Percentiles rank a stretch among this genome's conserved stretches.
Conservation (phyloP, 2,329 filamentous ascomycete genomes). For the Chaetomium sp. region DNA sequence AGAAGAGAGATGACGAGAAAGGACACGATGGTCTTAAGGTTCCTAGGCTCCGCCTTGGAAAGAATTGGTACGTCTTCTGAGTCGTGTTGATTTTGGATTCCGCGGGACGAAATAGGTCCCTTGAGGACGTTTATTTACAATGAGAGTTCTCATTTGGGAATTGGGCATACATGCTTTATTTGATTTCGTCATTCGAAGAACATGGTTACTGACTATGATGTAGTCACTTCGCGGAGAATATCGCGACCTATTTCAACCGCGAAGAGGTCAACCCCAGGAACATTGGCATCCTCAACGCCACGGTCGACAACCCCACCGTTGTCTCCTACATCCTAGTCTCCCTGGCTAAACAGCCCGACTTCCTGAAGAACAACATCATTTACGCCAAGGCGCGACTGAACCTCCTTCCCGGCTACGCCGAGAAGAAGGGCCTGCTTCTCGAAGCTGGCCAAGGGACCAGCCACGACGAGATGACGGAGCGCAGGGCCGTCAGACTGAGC, state of each 20-base stretch:
- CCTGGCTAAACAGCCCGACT: not conserved
- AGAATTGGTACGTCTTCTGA: too few species aligned
- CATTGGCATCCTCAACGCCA: constrained; percentile 2
- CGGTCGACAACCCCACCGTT: not conserved
- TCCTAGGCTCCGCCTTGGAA: too few species aligned
- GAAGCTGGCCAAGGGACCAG: not conserved
- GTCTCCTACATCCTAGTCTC: constrained; percentile 1
- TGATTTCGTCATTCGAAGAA: too few species aligned
- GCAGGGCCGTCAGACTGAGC: not conserved
- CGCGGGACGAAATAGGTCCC: too few species aligned
- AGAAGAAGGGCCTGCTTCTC: constrained; percentile 3
- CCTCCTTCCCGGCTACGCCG: constrained; percentile 4
- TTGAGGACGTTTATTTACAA: too few species aligned
- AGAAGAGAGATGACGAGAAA: too few species aligned
- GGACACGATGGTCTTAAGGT: too few species aligned
- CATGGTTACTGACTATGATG: too few species aligned
- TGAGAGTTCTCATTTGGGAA: too few species aligned
- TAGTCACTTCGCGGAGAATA: not conserved
- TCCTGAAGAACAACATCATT: not conserved
- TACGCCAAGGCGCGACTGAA: constrained; percentile 2
- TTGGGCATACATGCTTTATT: too few species aligned
- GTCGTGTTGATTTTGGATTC: too few species aligned
- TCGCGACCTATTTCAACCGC: constrained; percentile 3
- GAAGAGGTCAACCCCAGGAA: not conserved
- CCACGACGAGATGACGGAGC: not conserved